Evolutionary conservation across 805 yeast species (phyloP), one percentile per base, ranked within the genome.

Genomic region (Debaryomyces maramus): DNA sequence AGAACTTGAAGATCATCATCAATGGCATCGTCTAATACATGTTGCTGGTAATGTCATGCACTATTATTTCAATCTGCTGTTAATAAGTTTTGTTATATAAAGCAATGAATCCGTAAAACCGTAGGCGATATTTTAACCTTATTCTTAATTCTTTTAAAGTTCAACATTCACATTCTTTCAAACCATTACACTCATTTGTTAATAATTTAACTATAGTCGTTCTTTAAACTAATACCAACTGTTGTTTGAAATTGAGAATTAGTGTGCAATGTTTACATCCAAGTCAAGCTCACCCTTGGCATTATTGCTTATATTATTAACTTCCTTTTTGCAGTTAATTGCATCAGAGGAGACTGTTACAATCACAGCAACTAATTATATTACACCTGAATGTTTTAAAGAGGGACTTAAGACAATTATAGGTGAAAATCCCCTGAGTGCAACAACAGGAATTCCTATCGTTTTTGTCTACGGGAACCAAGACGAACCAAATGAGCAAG

Each of bases 361-460:
- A 6, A 39, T 57, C 26, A 60, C 65, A 3, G 41, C 52, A 9
- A 59, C 66, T 6, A 55, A 56, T 34, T 56, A 55, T 38, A 45
- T 58, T 27, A 50, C 58, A 7, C 57, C 60, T 10, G 47, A 35
- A 6, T 56, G 60, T 46, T 52, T 58, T 41, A 32, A 43, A 34
- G 33, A 46, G 18, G 44, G 43, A 15, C 46, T 56, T 24, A 40
- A 45, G 17, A 41, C 52, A 3, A 47, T 51, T n/a, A 41, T 60
- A 14, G 44, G 50, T 9, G 44, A 43, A n/a, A 50, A 54, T 29
- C 57, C 55, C 7, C 28, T 38, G 6, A 42, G 47, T 14, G 24
- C 45, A 19, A 38, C 52, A 9, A 40, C 51, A 3, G 71, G 71
- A 20, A 61, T 65, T 23, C 53, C 55, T 11, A 40, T 65, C n/a